A percentile compares a stretch with the other conserved stretches of the same genome.
phyloP scores from a whole-genome alignment of 345 rosid genomes.

The Eucalyptus pumila region DNA sequence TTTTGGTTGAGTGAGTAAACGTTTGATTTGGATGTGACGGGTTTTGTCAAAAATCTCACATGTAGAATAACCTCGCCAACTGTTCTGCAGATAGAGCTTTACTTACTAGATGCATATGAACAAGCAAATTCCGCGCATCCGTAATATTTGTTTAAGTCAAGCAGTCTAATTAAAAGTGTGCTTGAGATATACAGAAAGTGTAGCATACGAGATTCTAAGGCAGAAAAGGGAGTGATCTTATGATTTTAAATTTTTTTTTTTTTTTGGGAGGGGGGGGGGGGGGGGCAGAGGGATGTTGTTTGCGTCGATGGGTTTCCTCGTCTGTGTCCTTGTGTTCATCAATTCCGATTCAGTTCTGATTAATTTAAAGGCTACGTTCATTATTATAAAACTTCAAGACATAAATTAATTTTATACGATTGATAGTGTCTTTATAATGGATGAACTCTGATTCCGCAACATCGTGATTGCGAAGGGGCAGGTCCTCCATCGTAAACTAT shows the following conservation, averaged over 20 bases:
- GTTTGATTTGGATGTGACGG: too few relatives aligned
- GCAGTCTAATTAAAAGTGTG: neutral
- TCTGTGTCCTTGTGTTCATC: neutral
- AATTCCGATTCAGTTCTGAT: too few relatives aligned
- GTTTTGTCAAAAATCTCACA: too few relatives aligned
- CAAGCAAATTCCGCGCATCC: too few relatives aligned
- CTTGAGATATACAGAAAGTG: neutral
- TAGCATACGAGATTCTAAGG: neutral
- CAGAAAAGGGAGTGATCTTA: neutral
- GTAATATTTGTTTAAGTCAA: too few relatives aligned
- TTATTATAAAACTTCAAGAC: neutral
- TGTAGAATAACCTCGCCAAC: too few relatives aligned
- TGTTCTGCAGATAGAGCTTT: too few relatives aligned
- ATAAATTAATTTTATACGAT: neutral
- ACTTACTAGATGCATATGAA: too few relatives aligned
- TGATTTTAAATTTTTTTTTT: too few relatives aligned
- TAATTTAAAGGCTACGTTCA: neutral
- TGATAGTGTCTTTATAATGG: neutral
- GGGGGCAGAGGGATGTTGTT: too few relatives aligned
- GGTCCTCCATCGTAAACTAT: neutral
- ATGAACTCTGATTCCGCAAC: neutral
- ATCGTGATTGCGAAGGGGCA: neutral
- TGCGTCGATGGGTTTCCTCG: neutral
- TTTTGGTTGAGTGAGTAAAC: too few relatives aligned
- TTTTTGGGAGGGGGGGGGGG: neutral